Evolutionary conservation across 2,329 filamentous ascomycete species (phyloP).

Genomic region (Exophiala sp.): DNA sequence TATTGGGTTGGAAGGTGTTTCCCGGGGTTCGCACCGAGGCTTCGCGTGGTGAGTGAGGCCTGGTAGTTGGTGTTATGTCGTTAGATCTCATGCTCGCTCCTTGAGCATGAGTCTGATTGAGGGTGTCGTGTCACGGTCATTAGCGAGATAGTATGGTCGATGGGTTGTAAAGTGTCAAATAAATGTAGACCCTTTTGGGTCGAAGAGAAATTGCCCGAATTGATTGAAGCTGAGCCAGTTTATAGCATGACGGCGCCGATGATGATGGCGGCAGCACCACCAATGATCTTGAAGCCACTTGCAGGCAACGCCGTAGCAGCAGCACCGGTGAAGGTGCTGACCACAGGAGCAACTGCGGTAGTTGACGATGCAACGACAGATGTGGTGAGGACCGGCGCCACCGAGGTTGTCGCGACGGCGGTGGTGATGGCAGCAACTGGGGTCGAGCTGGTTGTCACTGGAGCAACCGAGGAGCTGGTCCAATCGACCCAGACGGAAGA

Average conservation of each 20-base stretch:
- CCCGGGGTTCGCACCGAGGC: no score
- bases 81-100: constrained; percentile 18
- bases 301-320: constrained; percentile 13
- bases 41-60: no score
- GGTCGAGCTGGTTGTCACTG: constrained; percentile 1
- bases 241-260: constrained; percentile 20
- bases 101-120: constrained; percentile 21
- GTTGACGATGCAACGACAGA: constrained; percentile 12
- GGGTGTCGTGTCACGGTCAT: constrained; percentile 9
- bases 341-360: constrained; percentile 14
- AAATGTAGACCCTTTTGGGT: no score
- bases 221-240: neutral
- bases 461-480: neutral
- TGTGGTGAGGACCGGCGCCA: constrained; percentile 9
- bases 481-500: neutral
- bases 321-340: constrained; percentile 20
- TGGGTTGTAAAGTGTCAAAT: neutral
- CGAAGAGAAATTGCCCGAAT: neutral
- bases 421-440: neutral
- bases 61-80: no score
- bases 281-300: constrained; percentile 16
- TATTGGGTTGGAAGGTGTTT: no score
- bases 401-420: constrained; percentile 5
- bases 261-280: constrained; percentile 20
- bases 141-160: constrained; percentile 5